These are phyloP conservation scores for Asterionellopsis glacialis DNA, from an alignment of 108 stramenopile genomes.

Conservation along the genomic window DNA sequence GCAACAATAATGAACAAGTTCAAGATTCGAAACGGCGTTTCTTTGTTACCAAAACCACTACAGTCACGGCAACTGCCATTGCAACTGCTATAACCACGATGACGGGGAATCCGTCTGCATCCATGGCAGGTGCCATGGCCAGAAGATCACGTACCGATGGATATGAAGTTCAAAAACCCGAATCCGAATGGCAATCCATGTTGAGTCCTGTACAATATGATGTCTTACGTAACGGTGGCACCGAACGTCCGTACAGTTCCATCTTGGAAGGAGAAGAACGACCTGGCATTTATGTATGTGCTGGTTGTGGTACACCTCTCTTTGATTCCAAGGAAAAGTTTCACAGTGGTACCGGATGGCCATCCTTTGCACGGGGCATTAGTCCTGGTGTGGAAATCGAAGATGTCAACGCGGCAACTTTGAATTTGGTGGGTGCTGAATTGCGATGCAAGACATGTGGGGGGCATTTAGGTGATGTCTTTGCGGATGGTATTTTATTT, in stretches of 20 bases:
- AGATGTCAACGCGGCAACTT: conserved; percentile 43
- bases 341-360: conserved; percentile 76
- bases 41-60: no score
- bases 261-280: conserved; percentile 66
- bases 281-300: conserved; percentile 67
- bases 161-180: conserved; percentile 53
- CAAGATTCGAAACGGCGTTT: no score
- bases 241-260: conserved; percentile 65
- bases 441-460: conserved; percentile 78
- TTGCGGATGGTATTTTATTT: conserved; percentile 73
- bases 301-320: conserved; percentile 73
- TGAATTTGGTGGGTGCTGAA: conserved; percentile 68
- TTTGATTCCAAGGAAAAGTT: conserved; percentile 77
- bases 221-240: conserved; percentile 72
- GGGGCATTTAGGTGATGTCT: conserved; percentile 89
- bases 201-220: conserved; percentile 57
- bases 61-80: no score
- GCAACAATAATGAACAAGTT: no score
- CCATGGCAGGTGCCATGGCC: conserved; percentile 3
- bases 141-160: conserved; percentile 43
- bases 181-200: conserved; percentile 55
- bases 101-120: conserved; percentile 2
- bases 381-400: conserved; percentile 73
- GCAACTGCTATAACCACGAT: no score
- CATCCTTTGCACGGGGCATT: conserved; percentile 51